phyloP scores from a whole-genome alignment of 1,139 yeast genomes.

The Hemisphaericaspora xylofermentans region DNA sequence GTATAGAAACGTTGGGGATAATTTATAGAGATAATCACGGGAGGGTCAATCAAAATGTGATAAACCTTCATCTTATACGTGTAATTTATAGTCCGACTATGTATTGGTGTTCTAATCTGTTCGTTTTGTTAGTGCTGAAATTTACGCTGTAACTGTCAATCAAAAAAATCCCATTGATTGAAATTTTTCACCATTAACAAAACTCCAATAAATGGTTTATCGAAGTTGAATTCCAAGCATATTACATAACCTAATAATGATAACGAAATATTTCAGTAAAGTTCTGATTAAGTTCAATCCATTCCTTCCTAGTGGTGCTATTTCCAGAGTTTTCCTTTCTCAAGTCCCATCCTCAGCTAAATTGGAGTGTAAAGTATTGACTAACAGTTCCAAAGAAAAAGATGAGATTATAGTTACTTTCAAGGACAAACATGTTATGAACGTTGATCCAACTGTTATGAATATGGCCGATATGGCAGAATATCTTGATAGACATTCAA shows the following conservation, averaged over 20 bases:
- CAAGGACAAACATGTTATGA: conserved; percentile 75
- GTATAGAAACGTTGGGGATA: not conserved
- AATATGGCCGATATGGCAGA: conserved; percentile 55
- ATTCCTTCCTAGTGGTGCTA: conserved; percentile 68
- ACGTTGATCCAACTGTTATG: conserved; percentile 61
- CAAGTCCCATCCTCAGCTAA: conserved; percentile 73
- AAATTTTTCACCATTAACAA: conserved; percentile 5
- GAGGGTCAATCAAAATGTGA: not conserved
- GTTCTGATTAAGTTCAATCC: conserved; percentile 83
- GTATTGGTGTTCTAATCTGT: not conserved
- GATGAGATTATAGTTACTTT: conserved; percentile 73
- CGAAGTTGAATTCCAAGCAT: too few relatives aligned
- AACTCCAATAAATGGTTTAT: too few relatives aligned
- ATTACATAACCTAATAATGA: too few relatives aligned
- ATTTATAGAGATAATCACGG: not conserved
- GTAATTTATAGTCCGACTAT: not conserved
- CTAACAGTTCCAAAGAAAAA: conserved; percentile 39
- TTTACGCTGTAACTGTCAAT: conserved; percentile 1
- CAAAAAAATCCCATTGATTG: conserved; percentile 1
- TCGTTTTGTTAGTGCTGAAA: conserved; percentile 1
- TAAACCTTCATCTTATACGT: not conserved
- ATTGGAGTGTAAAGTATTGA: conserved; percentile 55
- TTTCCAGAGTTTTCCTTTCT: conserved; percentile 78
- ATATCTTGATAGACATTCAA: conserved; percentile 66
- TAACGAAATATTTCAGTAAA: conserved; percentile 79